Evolutionary conservation across 441 rosid genomes (phyloP).

Genomic region (Codiaeum variegatum): DNA sequence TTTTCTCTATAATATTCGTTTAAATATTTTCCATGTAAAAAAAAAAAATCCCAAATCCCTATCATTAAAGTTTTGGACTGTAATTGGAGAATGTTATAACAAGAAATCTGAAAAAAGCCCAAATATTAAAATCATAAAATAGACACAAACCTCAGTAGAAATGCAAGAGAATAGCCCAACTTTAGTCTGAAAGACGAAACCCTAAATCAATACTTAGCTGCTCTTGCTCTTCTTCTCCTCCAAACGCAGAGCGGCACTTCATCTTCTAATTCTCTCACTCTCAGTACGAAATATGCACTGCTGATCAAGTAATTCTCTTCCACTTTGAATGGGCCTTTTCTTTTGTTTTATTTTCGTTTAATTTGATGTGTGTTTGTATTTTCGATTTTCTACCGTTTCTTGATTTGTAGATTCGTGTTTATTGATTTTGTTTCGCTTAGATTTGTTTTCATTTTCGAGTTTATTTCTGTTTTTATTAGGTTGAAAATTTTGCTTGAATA

Average conservation of each 20-base stretch:
- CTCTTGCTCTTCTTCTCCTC: not conserved
- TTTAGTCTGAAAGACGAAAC: constrained; percentile 1
- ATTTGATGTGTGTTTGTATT: not conserved
- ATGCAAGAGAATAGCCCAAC: not conserved
- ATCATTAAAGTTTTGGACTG: too few relatives aligned
- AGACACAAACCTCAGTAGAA: not conserved
- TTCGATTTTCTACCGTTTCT: not conserved
- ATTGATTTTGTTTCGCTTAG: not conserved
- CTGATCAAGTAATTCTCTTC: not conserved
- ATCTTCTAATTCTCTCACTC: too few relatives aligned
- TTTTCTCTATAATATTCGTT: too few relatives aligned
- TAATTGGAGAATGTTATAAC: too few relatives aligned
- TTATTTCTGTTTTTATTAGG: not conserved
- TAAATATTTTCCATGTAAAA: too few relatives aligned
- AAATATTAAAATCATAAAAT: too few relatives aligned
- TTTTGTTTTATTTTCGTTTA: not conserved
- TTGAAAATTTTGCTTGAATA: constrained; percentile 23
- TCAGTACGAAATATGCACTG: not conserved
- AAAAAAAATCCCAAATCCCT: too few relatives aligned
- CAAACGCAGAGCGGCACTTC: constrained; percentile 14
- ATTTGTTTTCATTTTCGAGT: not conserved
- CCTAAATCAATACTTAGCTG: not conserved
- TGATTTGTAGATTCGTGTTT: not conserved
- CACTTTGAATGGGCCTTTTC: too few relatives aligned
- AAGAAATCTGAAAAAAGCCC: too few relatives aligned